Evolutionary conservation across 2,329 filamentous ascomycete genomes (phyloP), one percentile per base, ranked within the genome.

Genomic region (Ophiocordyceps camponoti-rufipedis): DNA sequence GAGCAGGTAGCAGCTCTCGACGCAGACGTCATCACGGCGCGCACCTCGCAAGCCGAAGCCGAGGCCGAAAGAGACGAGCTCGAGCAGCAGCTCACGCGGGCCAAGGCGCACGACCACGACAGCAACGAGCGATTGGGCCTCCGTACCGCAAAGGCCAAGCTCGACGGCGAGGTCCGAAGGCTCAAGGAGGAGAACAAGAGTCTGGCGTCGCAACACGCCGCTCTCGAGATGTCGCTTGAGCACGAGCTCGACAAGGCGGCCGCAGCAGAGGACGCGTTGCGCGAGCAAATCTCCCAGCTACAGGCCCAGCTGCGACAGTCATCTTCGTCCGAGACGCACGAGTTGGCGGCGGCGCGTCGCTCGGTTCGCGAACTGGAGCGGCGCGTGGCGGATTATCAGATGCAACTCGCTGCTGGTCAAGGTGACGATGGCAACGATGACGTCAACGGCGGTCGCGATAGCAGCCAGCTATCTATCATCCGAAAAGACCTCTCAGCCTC

Each of bases 111-210:
- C 46, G 74, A 73, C 43, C 71, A 71, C 46, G 74, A 79, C 47
- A 74, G 85, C 51, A 74, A 79, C 49, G 82, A 85, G 54, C 78
- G 80, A 50, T 63, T 81, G 42, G 78, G 85, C 45, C 65, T 85
- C 23, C 75, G 79, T 16, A 76, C 78, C 28, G 64, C 74, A n/a
- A 82, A 80, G 56, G 64, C 78, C 49, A 80, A 78, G 54, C 68
- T 84, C 16, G 81, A 85, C 50, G 71, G 67, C 48, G 81, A 85
- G 53, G 65, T 82, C 14, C 74, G 76, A 40, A 69, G 78, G 12
- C 63, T 84, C 14, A 74, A 68, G 44, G 76, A 82, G 9, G 80
- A 85, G 55, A 80, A 78, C 53, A 69, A 67, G 46, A 57, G 66
- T 1, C 61, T 83, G 35, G 48, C 65, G 12, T 71, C 77, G 47